phyloP scores from a whole-genome alignment of 805 yeast species.

The Lipomyces mesembrius region DNA sequence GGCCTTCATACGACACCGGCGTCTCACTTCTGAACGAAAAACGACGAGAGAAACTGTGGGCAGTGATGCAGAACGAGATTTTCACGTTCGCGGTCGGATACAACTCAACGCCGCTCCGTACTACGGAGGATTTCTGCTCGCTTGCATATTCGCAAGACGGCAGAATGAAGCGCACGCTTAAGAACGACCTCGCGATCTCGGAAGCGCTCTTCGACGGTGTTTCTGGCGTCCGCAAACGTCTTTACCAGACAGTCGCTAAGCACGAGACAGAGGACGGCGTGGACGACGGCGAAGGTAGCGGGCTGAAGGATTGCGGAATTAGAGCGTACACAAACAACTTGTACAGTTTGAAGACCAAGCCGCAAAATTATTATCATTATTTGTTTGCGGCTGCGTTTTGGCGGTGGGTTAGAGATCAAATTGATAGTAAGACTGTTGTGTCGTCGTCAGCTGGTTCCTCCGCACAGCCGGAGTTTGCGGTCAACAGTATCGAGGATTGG shows the following conservation, averaged over 20 bases:
- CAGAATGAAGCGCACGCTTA: constrained; percentile 35
- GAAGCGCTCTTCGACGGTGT: constrained; percentile 34
- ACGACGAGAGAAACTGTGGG: constrained; percentile 35
- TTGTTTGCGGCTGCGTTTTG: constrained; percentile 37
- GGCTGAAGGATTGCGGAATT: constrained; percentile 28
- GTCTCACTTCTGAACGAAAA: constrained; percentile 26
- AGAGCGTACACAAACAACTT: constrained; percentile 31
- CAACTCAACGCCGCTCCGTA: constrained; percentile 24
- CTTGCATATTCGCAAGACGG: constrained; percentile 37
- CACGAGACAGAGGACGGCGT: constrained; percentile 18
- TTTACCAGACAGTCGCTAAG: constrained; percentile 21
- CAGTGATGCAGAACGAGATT: constrained; percentile 32
- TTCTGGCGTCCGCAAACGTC: constrained; percentile 28
- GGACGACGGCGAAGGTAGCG: constrained; percentile 13
- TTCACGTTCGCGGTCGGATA: constrained; percentile 33
- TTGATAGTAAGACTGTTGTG: constrained; percentile 25
- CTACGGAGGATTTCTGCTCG: constrained; percentile 33
- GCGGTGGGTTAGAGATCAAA: constrained; percentile 37
- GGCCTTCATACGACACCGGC: constrained; percentile 30
- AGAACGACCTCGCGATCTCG: constrained; percentile 36
- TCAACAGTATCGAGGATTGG: constrained; percentile 31
- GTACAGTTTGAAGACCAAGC: constrained; percentile 27
- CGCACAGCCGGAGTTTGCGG: constrained; percentile 2
- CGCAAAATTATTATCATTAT: constrained; percentile 32
- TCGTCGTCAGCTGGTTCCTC: neutral